Percentiles rank a stretch among this genome's conserved stretches.
These are phyloP conservation scores for Colletotrichum sidae DNA, from an alignment of 2,329 filamentous ascomycete genomes.

Conservation along the genomic window DNA sequence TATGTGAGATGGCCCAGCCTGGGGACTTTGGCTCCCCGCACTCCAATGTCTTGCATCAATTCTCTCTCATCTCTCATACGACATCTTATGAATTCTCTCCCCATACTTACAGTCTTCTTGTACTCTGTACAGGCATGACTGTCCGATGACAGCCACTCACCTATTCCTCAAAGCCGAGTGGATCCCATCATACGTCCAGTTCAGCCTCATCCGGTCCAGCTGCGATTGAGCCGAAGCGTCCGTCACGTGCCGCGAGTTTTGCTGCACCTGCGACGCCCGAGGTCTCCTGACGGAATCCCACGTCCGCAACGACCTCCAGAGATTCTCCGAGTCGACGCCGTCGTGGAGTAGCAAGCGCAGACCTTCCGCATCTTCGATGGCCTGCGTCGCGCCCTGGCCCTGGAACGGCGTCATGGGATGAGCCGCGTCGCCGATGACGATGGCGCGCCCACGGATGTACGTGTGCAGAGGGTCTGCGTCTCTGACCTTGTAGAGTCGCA, in stretches of 20 bases:
- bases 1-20: no score
- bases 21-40: no score
- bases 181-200: slow-evolving; percentile 31
- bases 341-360: slow-evolving; percentile 28
- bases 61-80: neutral
- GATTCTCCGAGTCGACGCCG: neutral
- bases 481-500: slow-evolving; percentile 24
- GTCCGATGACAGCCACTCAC: neutral
- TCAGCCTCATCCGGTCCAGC: slow-evolving; percentile 30
- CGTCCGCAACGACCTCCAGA: slow-evolving; percentile 12
- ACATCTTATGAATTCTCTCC: neutral
- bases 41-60: no score
- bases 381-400: slow-evolving; percentile 31
- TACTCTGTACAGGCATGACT: neutral
- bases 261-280: slow-evolving; percentile 33
- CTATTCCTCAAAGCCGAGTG: slow-evolving; percentile 28
- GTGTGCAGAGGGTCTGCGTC: slow-evolving; percentile 53
- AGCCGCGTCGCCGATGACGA: slow-evolving; percentile 34
- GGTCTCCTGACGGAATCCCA: slow-evolving; percentile 31
- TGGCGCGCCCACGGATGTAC: slow-evolving; percentile 44
- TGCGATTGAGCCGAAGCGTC: slow-evolving; percentile 30
- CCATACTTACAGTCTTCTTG: neutral
- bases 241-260: slow-evolving; percentile 27
- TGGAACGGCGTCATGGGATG: slow-evolving; percentile 37
- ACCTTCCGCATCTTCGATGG: slow-evolving; percentile 31